Evolutionary conservation across 1,139 yeast species (phyloP), one percentile per base, ranked within the genome.

Genomic region (Candida frijolesensis): DNA sequence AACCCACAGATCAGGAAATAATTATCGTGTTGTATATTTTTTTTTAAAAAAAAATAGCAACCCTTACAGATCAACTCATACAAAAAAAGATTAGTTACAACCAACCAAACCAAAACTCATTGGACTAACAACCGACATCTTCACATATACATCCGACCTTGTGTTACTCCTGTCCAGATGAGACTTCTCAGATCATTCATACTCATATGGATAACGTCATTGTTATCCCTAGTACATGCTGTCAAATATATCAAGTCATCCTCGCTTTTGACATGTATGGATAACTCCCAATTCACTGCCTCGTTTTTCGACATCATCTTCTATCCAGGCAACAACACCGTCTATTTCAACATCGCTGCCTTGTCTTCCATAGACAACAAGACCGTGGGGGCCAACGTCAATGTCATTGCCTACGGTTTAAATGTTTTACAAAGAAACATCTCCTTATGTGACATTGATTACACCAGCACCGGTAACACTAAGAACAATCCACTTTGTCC

Each of bases 221-320:
- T 50, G 33, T 41, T 58, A 16, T 49, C 53, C 14, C 16, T 57
- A 7, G 62, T 59, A 16, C 22, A 54, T 7, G 75, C 70, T 29
- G 54, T 51, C 32, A 56, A 55, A 34, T 71, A 62, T 54, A 71
- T 86, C 56, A 70, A 72, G 54, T 80, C 97, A 0, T 69, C 82
- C 12, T 90, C 98, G n/a, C 77, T 95, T 59, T 74, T 92, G 59
- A 89, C 99, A 45, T 94, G 99, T 74, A 91, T 91, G 96, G 87
- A 85, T 50, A 76, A 88, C 67, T 92, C 99, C 11, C 87, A 85
- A 65, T 85, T 95, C 64, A 84, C 96, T 1, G 95, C 97, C 6
- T 82, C 92, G n/a, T 82, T 77, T 58, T 92, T 95, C 63, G 88
- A 89, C 59, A 96, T 92, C 51, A 71, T 70, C 43, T 89, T 79